Base-by-base conservation (phyloP, 371 early-diverging fungal genomes). In the Mucor indicus region DNA sequence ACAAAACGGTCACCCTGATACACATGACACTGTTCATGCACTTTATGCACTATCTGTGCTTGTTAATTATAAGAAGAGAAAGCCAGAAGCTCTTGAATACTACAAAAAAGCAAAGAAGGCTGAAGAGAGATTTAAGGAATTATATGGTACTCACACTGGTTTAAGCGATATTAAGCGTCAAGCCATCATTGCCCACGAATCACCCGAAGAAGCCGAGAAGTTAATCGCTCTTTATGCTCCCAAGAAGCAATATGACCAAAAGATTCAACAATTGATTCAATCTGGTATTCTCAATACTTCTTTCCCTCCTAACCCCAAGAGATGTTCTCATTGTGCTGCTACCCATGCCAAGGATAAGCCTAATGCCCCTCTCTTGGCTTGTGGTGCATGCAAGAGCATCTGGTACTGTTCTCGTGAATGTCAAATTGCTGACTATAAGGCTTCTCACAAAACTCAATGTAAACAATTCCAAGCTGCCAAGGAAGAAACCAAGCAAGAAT, bases 361-460 rank as follows among this genome's bases (percentile, higher is more conserved):
- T 32, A 75, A 69, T 23, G 56, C 75, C 30, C 65, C 81, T 11
- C 57, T 83, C 41, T 60, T 80, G 45, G 73, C 75, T 62, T 83
- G 83, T 54, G 75, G 73, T 62, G 80, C 72, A 41, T 83, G 83
- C 63, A 70, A 62, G 64, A 71, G 72, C 53, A 79, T 80, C 30
- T 80, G 80, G 62, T 83, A 83, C 52, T 83, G 83, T 60, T 75
- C 75, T 47, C 71, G 78, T 50, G 80, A 80, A 8, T 83, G 83
- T 61, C 83, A 83, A 62, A 75, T 75, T 16, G 47, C 56, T 15
- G 78, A 83, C 57, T 83, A 72, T 51, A 79, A 75, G 61, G 20
- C 48, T 33, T 50, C 46, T 40, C 83, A 82, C 52, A 82, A 82
- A 55, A 46, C 57, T 50, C 62, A 49, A 36, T 82, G 83, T 64